Conservation (phyloP, 179 eudicot species). For the Beta corolliflora region DNA sequence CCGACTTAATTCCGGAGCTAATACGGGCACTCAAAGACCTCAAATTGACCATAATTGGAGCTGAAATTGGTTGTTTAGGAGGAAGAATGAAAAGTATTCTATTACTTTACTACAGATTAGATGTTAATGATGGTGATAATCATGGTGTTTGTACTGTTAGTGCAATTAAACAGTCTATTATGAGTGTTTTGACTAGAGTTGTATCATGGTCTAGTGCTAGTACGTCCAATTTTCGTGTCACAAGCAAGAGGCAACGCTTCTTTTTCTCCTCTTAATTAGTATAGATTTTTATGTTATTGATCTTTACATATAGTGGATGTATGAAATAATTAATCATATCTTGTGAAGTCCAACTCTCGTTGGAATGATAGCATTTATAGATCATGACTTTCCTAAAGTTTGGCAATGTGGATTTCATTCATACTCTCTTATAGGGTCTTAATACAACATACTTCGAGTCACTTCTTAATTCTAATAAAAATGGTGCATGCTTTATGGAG, state of each 20-base stretch:
- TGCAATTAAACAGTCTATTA: slow-evolving; percentile 52
- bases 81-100: slow-evolving; percentile 67
- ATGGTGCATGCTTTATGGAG: too few species aligned
- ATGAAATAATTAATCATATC: slow-evolving; percentile 1
- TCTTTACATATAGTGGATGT: background rate
- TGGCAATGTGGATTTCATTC: too few species aligned
- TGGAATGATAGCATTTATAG: slow-evolving; percentile 5
- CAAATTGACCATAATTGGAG: slow-evolving; percentile 46
- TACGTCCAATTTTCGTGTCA: slow-evolving; percentile 46
- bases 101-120: slow-evolving; percentile 39
- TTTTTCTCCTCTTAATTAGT: slow-evolving; percentile 40
- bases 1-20: slow-evolving; percentile 67
- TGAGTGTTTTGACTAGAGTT: slow-evolving; percentile 51
- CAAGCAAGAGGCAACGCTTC: slow-evolving; percentile 87
- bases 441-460: too few species aligned
- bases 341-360: slow-evolving; percentile 17
- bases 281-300: background rate
- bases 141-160: slow-evolving; percentile 27
- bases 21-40: slow-evolving; percentile 53
- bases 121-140: slow-evolving; percentile 4
- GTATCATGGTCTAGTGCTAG: slow-evolving; percentile 42
- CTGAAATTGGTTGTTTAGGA: slow-evolving; percentile 69
- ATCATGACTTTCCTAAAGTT: background rate
- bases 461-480: too few species aligned
- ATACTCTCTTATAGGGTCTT: too few species aligned